phyloP scores from a whole-genome alignment of 331 rosid genomes.

The Cucumis variabilis region DNA sequence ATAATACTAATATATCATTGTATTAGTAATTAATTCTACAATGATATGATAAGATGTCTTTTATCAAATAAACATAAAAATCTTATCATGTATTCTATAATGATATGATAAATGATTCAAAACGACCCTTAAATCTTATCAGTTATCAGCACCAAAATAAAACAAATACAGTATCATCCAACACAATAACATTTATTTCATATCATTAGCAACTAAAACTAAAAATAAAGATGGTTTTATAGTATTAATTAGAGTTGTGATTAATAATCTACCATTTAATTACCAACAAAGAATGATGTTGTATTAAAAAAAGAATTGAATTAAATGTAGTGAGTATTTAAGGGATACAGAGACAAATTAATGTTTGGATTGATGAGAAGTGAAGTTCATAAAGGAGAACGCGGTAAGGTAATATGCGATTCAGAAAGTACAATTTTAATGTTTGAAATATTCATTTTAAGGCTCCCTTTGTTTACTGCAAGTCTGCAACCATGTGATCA shows the following conservation, averaged over 20 bases:
- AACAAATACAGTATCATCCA: not conserved
- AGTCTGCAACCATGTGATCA: conserved; percentile 3
- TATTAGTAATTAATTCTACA: no score
- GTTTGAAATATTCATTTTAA: conserved; percentile 15
- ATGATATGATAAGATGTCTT: no score
- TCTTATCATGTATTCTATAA: no score
- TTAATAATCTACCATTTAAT: not conserved
- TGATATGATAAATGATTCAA: no score
- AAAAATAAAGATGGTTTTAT: no score
- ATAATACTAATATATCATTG: no score
- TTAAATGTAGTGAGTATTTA: not conserved
- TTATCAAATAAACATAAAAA: no score
- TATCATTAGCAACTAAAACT: no score
- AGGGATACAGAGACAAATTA: not conserved
- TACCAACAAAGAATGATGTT: not conserved
- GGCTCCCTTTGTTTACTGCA: not conserved
- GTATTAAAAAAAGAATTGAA: not conserved
- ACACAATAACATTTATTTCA: no score
- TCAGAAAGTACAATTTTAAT: not conserved
- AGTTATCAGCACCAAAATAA: not conserved
- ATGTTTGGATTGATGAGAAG: not conserved
- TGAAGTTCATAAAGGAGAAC: not conserved
- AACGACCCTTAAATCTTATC: not conserved
- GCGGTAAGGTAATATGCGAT: conserved; percentile 21
- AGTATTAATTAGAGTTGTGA: not conserved